These are phyloP conservation scores for Kodamaea sagamina DNA, from an alignment of 805 yeast genomes.

Conservation along the genomic window DNA sequence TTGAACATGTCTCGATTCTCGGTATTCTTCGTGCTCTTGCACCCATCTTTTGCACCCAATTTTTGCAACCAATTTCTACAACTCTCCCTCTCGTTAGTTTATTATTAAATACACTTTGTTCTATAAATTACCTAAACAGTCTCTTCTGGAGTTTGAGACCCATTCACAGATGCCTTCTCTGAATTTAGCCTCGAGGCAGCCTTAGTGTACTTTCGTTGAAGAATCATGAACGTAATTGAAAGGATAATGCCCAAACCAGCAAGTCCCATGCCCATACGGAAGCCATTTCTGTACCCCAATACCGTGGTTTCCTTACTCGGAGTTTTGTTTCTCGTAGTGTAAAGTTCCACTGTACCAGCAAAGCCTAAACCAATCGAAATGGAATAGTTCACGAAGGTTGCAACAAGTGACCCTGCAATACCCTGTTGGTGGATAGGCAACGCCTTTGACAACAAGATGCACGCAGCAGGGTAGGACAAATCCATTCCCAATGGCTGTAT, in stretches of 20 bases:
- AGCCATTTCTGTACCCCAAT: slow-evolving; percentile 28
- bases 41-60: too few relatives aligned
- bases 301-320: slow-evolving; percentile 20
- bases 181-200: slow-evolving; percentile 1
- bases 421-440: slow-evolving; percentile 21
- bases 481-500: slow-evolving; percentile 22
- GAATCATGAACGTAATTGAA: slow-evolving; percentile 19
- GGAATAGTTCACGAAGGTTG: slow-evolving; percentile 23
- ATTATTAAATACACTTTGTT: too few relatives aligned
- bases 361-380: slow-evolving; percentile 37
- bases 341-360: slow-evolving; percentile 37
- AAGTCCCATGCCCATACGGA: slow-evolving; percentile 36
- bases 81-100: too few relatives aligned
- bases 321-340: slow-evolving; percentile 22
- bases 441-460: slow-evolving; percentile 16
- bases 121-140: too few relatives aligned
- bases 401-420: slow-evolving; percentile 21
- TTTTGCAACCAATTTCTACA: too few relatives aligned
- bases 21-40: too few relatives aligned
- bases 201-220: slow-evolving; percentile 10
- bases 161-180: not conserved
- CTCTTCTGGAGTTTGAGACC: too few relatives aligned
- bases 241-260: slow-evolving; percentile 33
- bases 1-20: too few relatives aligned
- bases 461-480: slow-evolving; percentile 22